A percentile compares a stretch with the other conserved stretches of the same genome.
Conservation (phyloP, 768 basidiomycete genomes). For the Scleroderma bovista region DNA sequence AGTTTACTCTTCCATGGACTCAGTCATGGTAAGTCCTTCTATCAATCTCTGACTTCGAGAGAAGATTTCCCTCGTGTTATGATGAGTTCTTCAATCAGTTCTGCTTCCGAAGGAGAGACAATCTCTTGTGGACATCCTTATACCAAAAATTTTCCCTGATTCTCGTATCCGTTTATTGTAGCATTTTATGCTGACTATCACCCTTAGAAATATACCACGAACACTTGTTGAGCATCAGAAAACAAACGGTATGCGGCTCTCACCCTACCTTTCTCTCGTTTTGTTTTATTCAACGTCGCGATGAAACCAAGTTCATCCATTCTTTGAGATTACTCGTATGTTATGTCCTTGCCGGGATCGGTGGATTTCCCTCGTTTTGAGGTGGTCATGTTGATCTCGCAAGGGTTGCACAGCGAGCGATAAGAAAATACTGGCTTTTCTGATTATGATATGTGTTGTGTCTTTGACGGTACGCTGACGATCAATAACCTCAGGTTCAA, state of each 20-base stretch:
- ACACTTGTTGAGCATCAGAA: not conserved
- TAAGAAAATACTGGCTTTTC: slow-evolving; percentile 66
- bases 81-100: slow-evolving; percentile 62
- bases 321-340: slow-evolving; percentile 56
- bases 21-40: slow-evolving; percentile 9
- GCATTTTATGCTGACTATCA: slow-evolving; percentile 1
- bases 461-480: slow-evolving; percentile 4
- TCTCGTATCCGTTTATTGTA: no score
- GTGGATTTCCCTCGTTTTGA: slow-evolving; percentile 44
- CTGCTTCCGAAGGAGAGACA: slow-evolving; percentile 76
- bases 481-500: not conserved
- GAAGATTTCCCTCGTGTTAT: slow-evolving; percentile 14
- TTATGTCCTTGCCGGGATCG: slow-evolving; percentile 29
- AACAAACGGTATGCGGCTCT: not conserved
- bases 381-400: slow-evolving; percentile 32
- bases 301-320: slow-evolving; percentile 85
- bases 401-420: slow-evolving; percentile 30
- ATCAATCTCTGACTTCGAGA: not conserved
- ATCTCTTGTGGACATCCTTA: slow-evolving; percentile 68
- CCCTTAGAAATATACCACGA: no score
- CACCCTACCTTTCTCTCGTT: not conserved
- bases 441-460: slow-evolving; percentile 31
- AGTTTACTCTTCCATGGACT: no score
- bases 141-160: slow-evolving; percentile 48
- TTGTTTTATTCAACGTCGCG: slow-evolving; percentile 21